Evolutionary conservation across 352 stramenopile species (phyloP).

Genomic region (Phytophthora idaei): DNA sequence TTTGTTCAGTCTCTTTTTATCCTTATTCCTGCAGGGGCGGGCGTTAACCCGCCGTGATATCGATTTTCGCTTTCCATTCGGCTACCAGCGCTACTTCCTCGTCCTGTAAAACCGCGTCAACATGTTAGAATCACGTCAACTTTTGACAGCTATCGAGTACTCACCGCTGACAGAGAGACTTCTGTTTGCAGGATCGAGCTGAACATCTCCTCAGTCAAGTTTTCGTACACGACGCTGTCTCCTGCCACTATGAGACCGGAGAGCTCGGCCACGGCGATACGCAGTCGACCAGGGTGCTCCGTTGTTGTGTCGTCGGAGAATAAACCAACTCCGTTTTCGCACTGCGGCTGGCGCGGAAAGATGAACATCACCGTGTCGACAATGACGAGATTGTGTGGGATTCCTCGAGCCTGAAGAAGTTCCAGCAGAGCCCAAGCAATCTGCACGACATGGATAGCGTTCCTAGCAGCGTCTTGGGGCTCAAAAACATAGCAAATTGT

Average conservation of each 20-base stretch:
- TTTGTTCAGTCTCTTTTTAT: no score
- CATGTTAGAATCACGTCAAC: neutral
- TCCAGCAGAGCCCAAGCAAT: slow-evolving; percentile 49
- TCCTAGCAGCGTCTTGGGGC: neutral
- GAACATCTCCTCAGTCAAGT: slow-evolving; percentile 49
- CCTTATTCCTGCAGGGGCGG: no score
- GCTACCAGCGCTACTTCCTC: slow-evolving; percentile 21
- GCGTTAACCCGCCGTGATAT: neutral
- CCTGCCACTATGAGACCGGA: slow-evolving; percentile 58
- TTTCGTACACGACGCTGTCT: slow-evolving; percentile 33
- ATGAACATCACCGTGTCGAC: slow-evolving; percentile 43
- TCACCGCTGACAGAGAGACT: slow-evolving; percentile 57
- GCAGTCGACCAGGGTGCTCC: slow-evolving; percentile 28
- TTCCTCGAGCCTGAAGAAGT: slow-evolving; percentile 40
- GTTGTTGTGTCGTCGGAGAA: slow-evolving; percentile 2
- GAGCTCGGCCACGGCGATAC: slow-evolving; percentile 68
- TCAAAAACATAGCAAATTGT: slow-evolving; percentile 53
- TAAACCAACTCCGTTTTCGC: slow-evolving; percentile 46
- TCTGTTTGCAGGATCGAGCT: slow-evolving; percentile 47
- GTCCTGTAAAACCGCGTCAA: slow-evolving; percentile 8
- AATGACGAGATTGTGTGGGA: slow-evolving; percentile 69
- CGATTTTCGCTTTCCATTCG: slow-evolving; percentile 29
- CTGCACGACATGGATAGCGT: slow-evolving; percentile 19
- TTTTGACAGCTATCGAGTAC: neutral
- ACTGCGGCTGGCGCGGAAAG: slow-evolving; percentile 62